Conservation (phyloP, 2,329 filamentous ascomycete genomes). For the Rugonectria rugulosa region DNA sequence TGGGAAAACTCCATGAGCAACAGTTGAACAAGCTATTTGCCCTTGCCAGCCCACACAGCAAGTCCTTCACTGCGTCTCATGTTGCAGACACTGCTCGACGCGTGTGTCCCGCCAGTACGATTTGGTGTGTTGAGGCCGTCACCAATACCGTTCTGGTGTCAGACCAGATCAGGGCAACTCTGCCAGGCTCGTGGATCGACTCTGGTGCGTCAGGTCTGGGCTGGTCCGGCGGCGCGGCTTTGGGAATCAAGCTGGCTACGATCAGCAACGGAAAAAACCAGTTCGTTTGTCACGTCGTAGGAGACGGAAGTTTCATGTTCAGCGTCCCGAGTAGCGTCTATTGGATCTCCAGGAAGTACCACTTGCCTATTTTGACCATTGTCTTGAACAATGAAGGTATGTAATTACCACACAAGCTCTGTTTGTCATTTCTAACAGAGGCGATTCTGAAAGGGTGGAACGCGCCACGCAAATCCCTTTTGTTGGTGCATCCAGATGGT, state of each 20-base stretch:
- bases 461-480: constrained; percentile 62
- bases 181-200: constrained; percentile 80
- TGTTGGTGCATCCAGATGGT: constrained; percentile 66
- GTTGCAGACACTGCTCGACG: too few species aligned
- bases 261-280: constrained; percentile 51
- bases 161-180: constrained; percentile 73
- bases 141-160: constrained; percentile 73
- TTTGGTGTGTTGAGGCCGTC: constrained; percentile 81
- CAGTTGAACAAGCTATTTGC: too few species aligned
- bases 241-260: constrained; percentile 78
- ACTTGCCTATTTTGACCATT: constrained; percentile 62
- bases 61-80: too few species aligned
- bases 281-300: constrained; percentile 64
- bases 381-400: constrained; percentile 64
- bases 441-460: constrained; percentile 58
- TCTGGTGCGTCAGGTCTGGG: constrained; percentile 82
- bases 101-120: constrained; percentile 59
- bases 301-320: constrained; percentile 65
- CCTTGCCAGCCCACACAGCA: too few species aligned
- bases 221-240: constrained; percentile 78
- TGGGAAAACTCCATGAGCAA: too few species aligned
- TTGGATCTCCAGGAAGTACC: constrained; percentile 63
- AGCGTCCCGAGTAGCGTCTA: constrained; percentile 62
- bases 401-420: constrained; percentile 9
- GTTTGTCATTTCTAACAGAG: too few species aligned